Evolutionary conservation across 306 rosid species (phyloP), one percentile per base, ranked within the genome.

Genomic region (Canavalia ensiformis): DNA sequence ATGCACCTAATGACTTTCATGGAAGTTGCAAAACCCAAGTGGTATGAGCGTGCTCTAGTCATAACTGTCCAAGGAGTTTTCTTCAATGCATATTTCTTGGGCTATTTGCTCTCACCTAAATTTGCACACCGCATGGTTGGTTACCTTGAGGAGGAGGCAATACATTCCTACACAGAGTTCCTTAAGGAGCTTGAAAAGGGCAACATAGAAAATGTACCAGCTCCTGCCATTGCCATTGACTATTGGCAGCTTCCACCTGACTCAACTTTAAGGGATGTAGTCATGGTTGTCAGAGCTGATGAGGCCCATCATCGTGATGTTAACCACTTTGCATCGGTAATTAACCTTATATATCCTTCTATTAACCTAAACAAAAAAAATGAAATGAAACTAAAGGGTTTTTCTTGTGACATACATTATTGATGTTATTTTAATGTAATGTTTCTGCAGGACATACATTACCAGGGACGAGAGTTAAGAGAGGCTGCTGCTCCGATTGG

Each of bases 251-350:
- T 90, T 3, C 93, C 97, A 0, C 70, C 80, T 6, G 49, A 87
- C 37, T 76, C 97, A 5, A 90, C 90, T 18, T 37, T 92, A 37
- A 81, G 90, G 60, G 95, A 92, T 76, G 97, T 90, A 8, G 92
- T 92, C 51, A 30, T 78, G 82, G 95, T 92, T 45, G 83, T 92
- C 1, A 83, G 95, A 75, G 93, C 95, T 46, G 97, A 92, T 54
- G 97, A 92, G 68, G 97, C 95, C 8, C 97, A 92, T 50, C 95
- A 92, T 67, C 91, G 95, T 1, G 97, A 92, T 81, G 95, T 90
- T 80, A 92, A 92, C 70, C 95, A 92, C 86, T 90, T 90, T 59
- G 97, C 95, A 33, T 89, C 97, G 57, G 97, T 92, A 84, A 6
- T 64, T 64, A 64, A 65, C 75, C 37, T 47, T 28, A 7, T 41